A percentile compares a stretch with the other conserved stretches of the same genome.
Conservation (phyloP, 83 land plant genomes). For the Picea abies region DNA sequence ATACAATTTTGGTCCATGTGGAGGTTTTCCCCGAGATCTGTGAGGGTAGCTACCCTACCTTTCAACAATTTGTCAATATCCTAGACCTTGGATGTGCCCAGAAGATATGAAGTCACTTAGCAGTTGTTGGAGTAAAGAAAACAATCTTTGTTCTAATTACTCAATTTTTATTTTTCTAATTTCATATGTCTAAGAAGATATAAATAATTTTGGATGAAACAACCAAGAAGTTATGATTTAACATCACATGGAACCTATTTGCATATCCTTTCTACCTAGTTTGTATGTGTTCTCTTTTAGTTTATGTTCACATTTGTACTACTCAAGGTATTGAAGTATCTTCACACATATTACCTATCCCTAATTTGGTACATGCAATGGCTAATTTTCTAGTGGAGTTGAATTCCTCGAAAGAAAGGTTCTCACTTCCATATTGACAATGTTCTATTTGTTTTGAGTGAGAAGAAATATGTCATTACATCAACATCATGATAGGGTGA, state of each 20-base stretch:
- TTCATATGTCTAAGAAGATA: slow-evolving; percentile 57
- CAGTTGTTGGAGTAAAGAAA: not conserved
- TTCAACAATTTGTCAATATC: too few relatives aligned
- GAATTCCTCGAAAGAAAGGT: slow-evolving; percentile 86
- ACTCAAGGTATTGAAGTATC: not conserved
- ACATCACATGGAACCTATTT: slow-evolving; percentile 59
- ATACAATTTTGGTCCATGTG: too few relatives aligned
- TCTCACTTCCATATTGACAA: slow-evolving; percentile 82
- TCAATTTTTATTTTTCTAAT: not conserved
- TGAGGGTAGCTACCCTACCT: too few relatives aligned
- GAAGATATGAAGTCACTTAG: too few relatives aligned
- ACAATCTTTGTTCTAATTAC: not conserved
- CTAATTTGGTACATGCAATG: not conserved
- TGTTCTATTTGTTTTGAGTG: slow-evolving; percentile 61
- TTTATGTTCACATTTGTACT: not conserved
- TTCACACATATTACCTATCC: too few relatives aligned
- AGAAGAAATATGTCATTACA: slow-evolving; percentile 62
- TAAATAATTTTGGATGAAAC: slow-evolving; percentile 42
- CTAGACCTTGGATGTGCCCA: too few relatives aligned
- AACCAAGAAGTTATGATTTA: slow-evolving; percentile 46
- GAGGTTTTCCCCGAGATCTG: too few relatives aligned
- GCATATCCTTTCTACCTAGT: slow-evolving; percentile 88
- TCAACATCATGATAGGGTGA: slow-evolving; percentile 74
- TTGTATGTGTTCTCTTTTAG: slow-evolving; percentile 3
- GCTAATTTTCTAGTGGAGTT: slow-evolving; percentile 30